phyloP scores from a whole-genome alignment of 1,284 basidiomycete species.

The Ganoderma meredithae region DNA sequence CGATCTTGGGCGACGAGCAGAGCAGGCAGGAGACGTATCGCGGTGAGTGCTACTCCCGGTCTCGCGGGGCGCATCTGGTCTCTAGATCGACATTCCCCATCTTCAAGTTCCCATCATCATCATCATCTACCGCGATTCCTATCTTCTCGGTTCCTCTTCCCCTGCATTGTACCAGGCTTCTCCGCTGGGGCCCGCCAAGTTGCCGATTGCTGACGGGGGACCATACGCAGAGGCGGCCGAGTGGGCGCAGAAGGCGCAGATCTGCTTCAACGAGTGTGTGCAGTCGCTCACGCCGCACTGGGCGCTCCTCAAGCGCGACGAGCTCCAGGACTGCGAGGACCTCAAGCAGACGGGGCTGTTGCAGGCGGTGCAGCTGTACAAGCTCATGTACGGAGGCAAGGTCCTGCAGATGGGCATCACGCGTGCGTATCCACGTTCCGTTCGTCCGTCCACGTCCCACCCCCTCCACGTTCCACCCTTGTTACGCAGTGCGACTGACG shows the following conservation, averaged over 20 bases:
- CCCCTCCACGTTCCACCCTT: too few relatives aligned
- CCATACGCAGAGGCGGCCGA: constrained; percentile 31
- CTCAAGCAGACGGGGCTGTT: constrained; percentile 34
- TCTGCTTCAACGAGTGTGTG: constrained; percentile 37
- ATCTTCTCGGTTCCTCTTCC: too few relatives aligned
- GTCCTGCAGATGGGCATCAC: constrained; percentile 36
- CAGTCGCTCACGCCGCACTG: constrained; percentile 30
- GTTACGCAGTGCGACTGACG: neutral
- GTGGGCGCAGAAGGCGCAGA: constrained; percentile 36
- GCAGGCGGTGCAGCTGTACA: constrained; percentile 35
- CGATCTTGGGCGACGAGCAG: constrained; percentile 38
- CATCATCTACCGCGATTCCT: too few relatives aligned
- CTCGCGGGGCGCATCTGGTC: too few relatives aligned
- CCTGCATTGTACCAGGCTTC: neutral
- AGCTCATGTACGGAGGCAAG: constrained; percentile 38
- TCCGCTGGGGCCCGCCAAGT: neutral
- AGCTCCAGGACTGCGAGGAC: constrained; percentile 29
- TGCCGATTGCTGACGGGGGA: neutral
- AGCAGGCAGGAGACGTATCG: constrained; percentile 36
- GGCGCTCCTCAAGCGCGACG: constrained; percentile 32
- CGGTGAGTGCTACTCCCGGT: constrained; percentile 20
- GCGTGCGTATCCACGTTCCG: constrained; percentile 26
- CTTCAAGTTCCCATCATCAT: too few relatives aligned
- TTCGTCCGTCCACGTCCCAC: too few relatives aligned
- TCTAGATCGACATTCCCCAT: neutral